phyloP scores from a whole-genome alignment of 129 eudicot species.

The Sambucus nigra region DNA sequence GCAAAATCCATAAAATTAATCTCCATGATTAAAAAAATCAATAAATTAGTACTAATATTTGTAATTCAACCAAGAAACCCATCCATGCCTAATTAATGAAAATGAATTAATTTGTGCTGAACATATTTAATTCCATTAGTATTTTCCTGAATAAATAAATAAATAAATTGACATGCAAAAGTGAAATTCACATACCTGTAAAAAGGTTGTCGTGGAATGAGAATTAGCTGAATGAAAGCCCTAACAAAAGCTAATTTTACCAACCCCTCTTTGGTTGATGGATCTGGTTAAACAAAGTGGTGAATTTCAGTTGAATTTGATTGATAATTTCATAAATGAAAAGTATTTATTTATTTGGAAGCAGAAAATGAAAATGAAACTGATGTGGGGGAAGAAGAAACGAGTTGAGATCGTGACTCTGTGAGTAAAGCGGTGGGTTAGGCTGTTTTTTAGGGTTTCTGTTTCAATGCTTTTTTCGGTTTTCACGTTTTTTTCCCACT shows the following conservation, averaged over 20 bases:
- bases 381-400: neutral
- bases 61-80: too few species aligned
- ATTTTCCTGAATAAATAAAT: neutral
- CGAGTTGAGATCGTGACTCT: constrained; percentile 21
- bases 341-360: neutral
- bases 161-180: too few species aligned
- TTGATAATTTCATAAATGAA: neutral
- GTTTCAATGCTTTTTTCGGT: neutral
- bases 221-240: neutral
- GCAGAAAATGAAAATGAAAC: neutral
- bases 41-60: too few species aligned
- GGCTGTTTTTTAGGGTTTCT: constrained; percentile 13
- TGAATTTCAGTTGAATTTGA: constrained; percentile 3
- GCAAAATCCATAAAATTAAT: too few species aligned
- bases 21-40: too few species aligned
- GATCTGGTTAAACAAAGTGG: neutral
- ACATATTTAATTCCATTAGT: neutral
- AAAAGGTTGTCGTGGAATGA: neutral
- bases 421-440: constrained; percentile 19
- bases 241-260: neutral
- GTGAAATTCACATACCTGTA: neutral
- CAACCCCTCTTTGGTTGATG: neutral
- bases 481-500: too few species aligned
- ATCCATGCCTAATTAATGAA: neutral
- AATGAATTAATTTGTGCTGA: neutral